Evolutionary conservation across 257 asterid species (phyloP).

Genomic region (Ligustrum vulgare): DNA sequence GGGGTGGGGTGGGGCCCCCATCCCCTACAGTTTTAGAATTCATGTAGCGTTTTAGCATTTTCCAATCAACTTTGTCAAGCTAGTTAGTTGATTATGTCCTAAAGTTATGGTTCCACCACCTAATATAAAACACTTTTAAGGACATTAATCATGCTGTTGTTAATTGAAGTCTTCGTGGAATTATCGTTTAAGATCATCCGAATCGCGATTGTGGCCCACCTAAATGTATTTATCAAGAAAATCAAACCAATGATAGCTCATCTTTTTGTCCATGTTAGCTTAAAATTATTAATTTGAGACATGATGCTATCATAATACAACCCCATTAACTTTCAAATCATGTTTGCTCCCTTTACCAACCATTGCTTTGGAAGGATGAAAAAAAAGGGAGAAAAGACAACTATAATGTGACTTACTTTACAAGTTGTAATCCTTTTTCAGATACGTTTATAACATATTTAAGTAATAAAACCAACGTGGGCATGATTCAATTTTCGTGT

Average conservation of each 20-base stretch:
- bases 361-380: slow-evolving; percentile 46
- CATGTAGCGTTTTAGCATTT: not conserved
- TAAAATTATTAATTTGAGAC: slow-evolving; percentile 25
- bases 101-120: slow-evolving; percentile 35
- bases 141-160: slow-evolving; percentile 37
- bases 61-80: slow-evolving; percentile 29
- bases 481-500: slow-evolving; percentile 24
- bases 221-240: slow-evolving; percentile 30
- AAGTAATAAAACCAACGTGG: slow-evolving; percentile 36
- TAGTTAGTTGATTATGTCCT: slow-evolving; percentile 23
- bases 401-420: slow-evolving; percentile 33
- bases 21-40: not conserved
- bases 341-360: slow-evolving; percentile 32
- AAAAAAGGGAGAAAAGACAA: slow-evolving; percentile 23
- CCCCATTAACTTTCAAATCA: slow-evolving; percentile 43
- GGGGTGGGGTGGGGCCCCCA: not conserved
- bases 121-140: slow-evolving; percentile 28
- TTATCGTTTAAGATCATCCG: slow-evolving; percentile 51
- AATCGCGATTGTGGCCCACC: slow-evolving; percentile 46
- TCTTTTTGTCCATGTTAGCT: not conserved
- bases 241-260: slow-evolving; percentile 31
- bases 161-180: slow-evolving; percentile 43
- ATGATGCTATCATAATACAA: slow-evolving; percentile 24
- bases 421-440: slow-evolving; percentile 35
- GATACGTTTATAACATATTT: slow-evolving; percentile 31